Evolutionary conservation across 2,329 filamentous ascomycete species (phyloP), one percentile per base, ranked within the genome.

Genomic region (Leptographium wingfieldii): DNA sequence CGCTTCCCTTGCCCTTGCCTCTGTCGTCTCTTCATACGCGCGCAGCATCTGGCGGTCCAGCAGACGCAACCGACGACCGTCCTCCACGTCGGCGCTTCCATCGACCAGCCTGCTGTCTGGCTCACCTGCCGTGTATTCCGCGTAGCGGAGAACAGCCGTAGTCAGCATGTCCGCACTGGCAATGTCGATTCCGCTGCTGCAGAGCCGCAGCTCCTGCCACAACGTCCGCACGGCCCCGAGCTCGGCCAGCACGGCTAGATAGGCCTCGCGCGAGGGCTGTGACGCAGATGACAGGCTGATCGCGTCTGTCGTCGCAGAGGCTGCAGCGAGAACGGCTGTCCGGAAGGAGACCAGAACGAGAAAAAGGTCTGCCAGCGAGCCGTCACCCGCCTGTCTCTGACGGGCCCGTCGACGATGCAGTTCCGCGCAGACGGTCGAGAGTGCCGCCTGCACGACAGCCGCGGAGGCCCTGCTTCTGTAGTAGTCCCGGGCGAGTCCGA

Each of bases 211-310:
- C 43, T 55, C 57, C 22, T 58, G 33, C 64, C 64, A 65, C 22
- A 65, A 38, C 5, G 62, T 60, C 3, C 59, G 60, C 31, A 65
- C 58, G 12, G 40, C 53, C 10, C 67, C 67, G 5, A 68, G 62
- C 43, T 67, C 64, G 7, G 61, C 67, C 27, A 67, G 57, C 2
- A 65, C 35, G 3, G 46, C 46, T 10, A 60, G 46, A 40, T 63
- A 66, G 38, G 9, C 16, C 16, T 4, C 9, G 2, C 35, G 40
- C 9, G 22, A 9, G 6, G 22, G 11, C 33, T 33, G n/a, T 9
- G 29, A 48, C 12, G 31, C 49, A 19, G 35, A 33, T 2, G 55
- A 49, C 14, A 63, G 63, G 29, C 65, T 63, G 11, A 64, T 61
- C 9, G 52, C 27, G 10, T 62, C 60, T 27, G 12, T 3, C 25